Percentiles rank a stretch among this genome's conserved stretches.
These are phyloP conservation scores for Sporisorium graminicola DNA, from an alignment of 1,284 basidiomycete species.

Conservation along the genomic window DNA sequence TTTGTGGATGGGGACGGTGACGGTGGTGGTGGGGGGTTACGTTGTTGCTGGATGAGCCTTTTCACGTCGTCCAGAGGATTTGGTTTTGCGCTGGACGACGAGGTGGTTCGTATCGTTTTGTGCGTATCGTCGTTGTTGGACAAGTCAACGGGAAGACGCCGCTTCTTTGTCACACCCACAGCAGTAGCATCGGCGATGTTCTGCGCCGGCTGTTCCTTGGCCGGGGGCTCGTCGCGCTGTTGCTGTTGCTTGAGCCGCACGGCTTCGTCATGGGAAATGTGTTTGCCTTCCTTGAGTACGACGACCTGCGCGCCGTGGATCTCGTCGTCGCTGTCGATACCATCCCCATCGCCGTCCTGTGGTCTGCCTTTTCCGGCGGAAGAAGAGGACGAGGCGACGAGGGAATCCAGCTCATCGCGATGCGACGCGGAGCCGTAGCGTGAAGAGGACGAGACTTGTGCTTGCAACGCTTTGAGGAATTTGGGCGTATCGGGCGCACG, in stretches of 20 bases:
- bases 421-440: slow-evolving; percentile 7
- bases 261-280: slow-evolving; percentile 51
- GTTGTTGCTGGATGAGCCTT: slow-evolving; percentile 22
- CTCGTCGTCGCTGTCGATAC: slow-evolving; percentile 45
- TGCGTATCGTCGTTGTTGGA: not conserved
- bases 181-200: slow-evolving; percentile 15
- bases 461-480: slow-evolving; percentile 43
- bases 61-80: slow-evolving; percentile 36
- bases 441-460: slow-evolving; percentile 23
- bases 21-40: not conserved
- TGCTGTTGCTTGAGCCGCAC: slow-evolving; percentile 4
- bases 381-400: slow-evolving; percentile 21
- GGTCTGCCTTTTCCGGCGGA: slow-evolving; percentile 9
- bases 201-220: not conserved
- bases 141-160: slow-evolving; percentile 3
- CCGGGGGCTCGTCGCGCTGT: no score
- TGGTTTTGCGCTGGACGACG: not conserved
- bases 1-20: not conserved
- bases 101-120: not conserved
- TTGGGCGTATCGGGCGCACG: slow-evolving; percentile 24
- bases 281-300: slow-evolving; percentile 59
- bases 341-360: not conserved
- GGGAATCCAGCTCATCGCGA: slow-evolving; percentile 21
- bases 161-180: not conserved
- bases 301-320: slow-evolving; percentile 57